phyloP scores from a whole-genome alignment of 176 grass and related monocot species.

The Cenchrus fungigraminus region DNA sequence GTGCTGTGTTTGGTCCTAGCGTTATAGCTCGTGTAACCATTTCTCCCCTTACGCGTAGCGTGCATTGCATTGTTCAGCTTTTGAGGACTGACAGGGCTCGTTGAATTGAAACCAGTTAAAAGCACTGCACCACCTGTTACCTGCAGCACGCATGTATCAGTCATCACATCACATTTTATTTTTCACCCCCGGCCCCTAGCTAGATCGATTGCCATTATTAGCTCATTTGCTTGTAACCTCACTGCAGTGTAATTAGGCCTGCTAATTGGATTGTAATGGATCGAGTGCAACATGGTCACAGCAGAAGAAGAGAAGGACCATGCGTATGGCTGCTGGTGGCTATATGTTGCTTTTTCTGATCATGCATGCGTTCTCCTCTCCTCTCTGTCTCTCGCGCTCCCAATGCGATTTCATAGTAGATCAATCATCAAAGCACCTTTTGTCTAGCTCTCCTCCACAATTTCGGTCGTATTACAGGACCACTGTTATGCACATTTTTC shows the following conservation, averaged over 20 bases:
- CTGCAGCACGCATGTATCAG: neutral
- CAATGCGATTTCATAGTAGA: neutral
- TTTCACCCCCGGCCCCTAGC: neutral
- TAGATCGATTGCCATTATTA: neutral
- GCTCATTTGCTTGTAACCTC: neutral
- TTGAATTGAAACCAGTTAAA: neutral
- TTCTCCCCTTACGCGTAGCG: neutral
- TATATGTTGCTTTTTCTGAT: slow-evolving; percentile 20
- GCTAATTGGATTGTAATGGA: too few relatives aligned
- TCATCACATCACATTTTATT: neutral
- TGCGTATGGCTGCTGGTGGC: slow-evolving; percentile 15
- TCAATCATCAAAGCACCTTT: neutral
- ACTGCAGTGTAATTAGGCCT: neutral
- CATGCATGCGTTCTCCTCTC: neutral
- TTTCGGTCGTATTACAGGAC: slow-evolving; percentile 29
- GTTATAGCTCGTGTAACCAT: neutral
- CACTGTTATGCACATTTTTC: slow-evolving; percentile 17
- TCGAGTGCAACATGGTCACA: neutral
- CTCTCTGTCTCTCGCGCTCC: neutral
- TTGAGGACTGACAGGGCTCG: neutral
- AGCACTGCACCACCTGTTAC: neutral
- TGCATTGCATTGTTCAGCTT: neutral
- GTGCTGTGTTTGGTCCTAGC: neutral
- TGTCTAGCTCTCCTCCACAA: neutral
- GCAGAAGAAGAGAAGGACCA: neutral